Conservation (phyloP, 805 yeast genomes). For the Schwanniomyces polymorphus region DNA sequence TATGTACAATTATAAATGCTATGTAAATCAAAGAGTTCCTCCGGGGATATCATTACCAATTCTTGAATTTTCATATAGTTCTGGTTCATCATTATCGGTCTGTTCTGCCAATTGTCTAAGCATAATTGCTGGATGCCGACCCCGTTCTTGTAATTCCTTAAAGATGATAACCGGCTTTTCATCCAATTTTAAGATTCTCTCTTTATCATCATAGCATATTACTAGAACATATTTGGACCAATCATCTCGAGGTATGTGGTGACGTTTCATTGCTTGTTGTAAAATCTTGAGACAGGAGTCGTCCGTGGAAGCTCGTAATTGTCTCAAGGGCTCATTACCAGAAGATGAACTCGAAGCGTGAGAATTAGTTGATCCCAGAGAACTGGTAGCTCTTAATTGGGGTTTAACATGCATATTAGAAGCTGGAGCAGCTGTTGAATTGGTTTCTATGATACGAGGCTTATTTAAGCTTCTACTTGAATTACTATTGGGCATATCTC, state of each 20-base stretch:
- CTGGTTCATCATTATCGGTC: constrained; percentile 23
- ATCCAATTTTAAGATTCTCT: constrained; percentile 74
- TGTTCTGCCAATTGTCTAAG: constrained; percentile 69
- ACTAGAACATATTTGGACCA: constrained; percentile 89
- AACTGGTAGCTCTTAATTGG: constrained; percentile 16
- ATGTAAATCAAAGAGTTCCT: constrained; percentile 28
- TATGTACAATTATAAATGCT: not conserved
- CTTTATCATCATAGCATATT: constrained; percentile 88
- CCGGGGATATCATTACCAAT: constrained; percentile 47
- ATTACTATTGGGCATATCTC: constrained; percentile 3
- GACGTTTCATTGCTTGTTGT: constrained; percentile 85
- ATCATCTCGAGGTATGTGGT: constrained; percentile 72
- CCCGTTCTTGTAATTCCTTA: constrained; percentile 80
- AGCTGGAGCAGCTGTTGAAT: constrained; percentile 3
- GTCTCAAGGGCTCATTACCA: constrained; percentile 69
- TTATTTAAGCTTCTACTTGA: constrained; percentile 11
- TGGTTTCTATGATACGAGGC: constrained; percentile 23
- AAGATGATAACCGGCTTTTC: constrained; percentile 88
- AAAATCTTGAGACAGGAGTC: constrained; percentile 89
- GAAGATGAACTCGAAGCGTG: constrained; percentile 7
- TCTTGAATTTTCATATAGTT: constrained; percentile 34
- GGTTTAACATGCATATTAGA: constrained; percentile 5
- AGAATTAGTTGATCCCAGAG: constrained; percentile 26
- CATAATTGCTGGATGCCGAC: constrained; percentile 90
- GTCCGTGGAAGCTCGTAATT: constrained; percentile 80